Base-by-base conservation (phyloP, 2,329 filamentous ascomycete genomes). In the Kalaharituber pfeilii region DNA sequence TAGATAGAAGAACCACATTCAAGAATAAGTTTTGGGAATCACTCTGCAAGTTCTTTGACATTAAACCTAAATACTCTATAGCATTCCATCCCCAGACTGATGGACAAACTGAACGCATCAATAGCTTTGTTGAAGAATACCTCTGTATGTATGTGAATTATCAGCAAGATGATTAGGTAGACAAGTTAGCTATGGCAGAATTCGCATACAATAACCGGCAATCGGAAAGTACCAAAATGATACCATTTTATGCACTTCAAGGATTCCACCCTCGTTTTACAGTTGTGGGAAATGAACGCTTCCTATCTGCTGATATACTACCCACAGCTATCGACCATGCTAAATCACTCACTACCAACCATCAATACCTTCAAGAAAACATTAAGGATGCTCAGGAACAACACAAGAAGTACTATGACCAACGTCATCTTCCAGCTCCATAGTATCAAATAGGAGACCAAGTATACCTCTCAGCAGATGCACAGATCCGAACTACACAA, bases 101-200 rank as follows among this genome's bases (percentile, higher is more conserved):
- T 55, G 44, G 58, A 6, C 55, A 58, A 50, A 60, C 47, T 1
- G 57, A 60, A 52, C 9, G 33, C 8, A 20, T 60, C 7, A 60
- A 60, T 49, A 18, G 39, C 26, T 36, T 53, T n/a, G 49, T 60
- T 18, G 55, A 60, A 42, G 22, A 55, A 47, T 57, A 57, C 33
- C 49, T 60, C 9, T 29, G 51, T 25, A 29, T 50, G 4, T 66
- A 62, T 52, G 63, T 29, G 26, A 45, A 20, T 57, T 65, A 50
- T 53, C 59, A 5, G 58, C 56, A 58, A 28, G 56, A 58, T 49
- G 30, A 56, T 51, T 58, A 50, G 50, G 36, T 20, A 4, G 18
- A 30, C 3, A 26, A 8, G 3, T n/a, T 58, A 25, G 13, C 13
- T 47, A n/a, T 47, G 9, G 8, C 8, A 9, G 18, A 47, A 24